A percentile compares a stretch with the other conserved stretches of the same genome.
phyloP scores from a whole-genome alignment of 805 yeast genomes.

The Hanseniaspora meyeri region DNA sequence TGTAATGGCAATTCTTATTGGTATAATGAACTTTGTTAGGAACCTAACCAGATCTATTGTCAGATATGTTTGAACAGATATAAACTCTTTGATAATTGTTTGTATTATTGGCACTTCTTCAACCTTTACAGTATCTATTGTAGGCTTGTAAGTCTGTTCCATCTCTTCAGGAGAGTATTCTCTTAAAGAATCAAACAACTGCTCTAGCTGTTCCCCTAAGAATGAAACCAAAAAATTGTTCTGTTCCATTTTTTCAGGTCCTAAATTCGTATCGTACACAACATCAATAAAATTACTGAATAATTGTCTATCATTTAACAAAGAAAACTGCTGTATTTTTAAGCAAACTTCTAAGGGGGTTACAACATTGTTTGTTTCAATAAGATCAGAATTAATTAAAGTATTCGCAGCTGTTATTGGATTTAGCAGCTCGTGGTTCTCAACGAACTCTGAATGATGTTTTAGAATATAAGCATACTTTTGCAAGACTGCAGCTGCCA shows the following conservation, averaged over 20 bases:
- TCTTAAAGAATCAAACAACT: constrained; percentile 73
- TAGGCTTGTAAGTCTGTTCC: constrained; percentile 56
- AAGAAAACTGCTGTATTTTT: constrained; percentile 44
- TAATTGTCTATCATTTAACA: constrained; percentile 38
- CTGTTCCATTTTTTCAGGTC: constrained; percentile 35
- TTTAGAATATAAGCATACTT: constrained; percentile 44
- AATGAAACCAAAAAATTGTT: constrained; percentile 67
- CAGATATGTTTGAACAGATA: constrained; percentile 59
- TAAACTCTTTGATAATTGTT: constrained; percentile 53
- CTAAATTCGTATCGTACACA: constrained; percentile 47
- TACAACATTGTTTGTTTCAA: constrained; percentile 30
- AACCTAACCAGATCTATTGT: constrained; percentile 62
- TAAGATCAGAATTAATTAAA: constrained; percentile 51
- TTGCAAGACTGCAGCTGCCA: constrained; percentile 63
- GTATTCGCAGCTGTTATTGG: constrained; percentile 75
- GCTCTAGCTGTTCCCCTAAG: constrained; percentile 78
- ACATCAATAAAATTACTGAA: constrained; percentile 58
- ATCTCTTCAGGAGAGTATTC: constrained; percentile 89
- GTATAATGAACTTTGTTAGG: constrained; percentile 66
- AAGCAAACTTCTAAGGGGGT: constrained; percentile 49
- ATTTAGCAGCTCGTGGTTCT: constrained; percentile 41
- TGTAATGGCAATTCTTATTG: constrained; percentile 58
- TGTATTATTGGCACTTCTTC: constrained; percentile 33
- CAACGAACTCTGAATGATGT: constrained; percentile 15
- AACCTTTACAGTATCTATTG: constrained; percentile 23